These are phyloP conservation scores for Benincasa hispida DNA, from an alignment of 306 rosid genomes.

Conservation along the genomic window DNA sequence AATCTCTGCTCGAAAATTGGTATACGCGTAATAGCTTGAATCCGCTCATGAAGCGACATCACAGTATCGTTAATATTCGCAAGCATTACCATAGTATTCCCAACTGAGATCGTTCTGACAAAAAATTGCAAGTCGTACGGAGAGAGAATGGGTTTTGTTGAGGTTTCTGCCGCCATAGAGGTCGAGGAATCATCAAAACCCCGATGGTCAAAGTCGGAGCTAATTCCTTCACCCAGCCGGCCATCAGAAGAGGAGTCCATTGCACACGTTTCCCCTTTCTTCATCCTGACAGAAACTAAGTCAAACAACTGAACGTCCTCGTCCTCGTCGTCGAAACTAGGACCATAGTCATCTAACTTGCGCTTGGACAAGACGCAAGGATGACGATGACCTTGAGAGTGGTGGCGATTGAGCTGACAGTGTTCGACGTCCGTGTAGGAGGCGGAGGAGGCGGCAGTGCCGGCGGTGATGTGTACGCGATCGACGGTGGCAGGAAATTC, in stretches of 20 bases:
- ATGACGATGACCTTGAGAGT: constrained; percentile 17
- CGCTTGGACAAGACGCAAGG: constrained; percentile 48
- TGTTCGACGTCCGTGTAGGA: constrained; percentile 2
- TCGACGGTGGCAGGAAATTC: constrained; percentile 41
- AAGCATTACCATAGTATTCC: constrained; percentile 41
- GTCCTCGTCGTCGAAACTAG: constrained; percentile 32
- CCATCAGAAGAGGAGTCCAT: constrained; percentile 21
- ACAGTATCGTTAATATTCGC: constrained; percentile 39
- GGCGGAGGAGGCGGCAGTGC: constrained; percentile 3
- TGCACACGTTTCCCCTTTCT: constrained; percentile 42
- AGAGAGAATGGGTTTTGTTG: constrained; percentile 12
- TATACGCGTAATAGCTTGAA: constrained; percentile 26
- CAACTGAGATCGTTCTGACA: constrained; percentile 36
- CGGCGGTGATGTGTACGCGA: constrained; percentile 28
- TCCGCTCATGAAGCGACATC: constrained; percentile 27
- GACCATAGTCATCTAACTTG: constrained; percentile 49
- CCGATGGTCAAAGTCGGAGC: constrained; percentile 15
- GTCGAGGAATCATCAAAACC: constrained; percentile 21
- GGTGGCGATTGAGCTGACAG: constrained; percentile 5
- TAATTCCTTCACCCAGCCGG: not conserved
- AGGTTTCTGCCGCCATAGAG: constrained; percentile 3
- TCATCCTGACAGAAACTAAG: constrained; percentile 54
- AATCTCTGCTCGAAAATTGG: constrained; percentile 46
- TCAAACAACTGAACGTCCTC: constrained; percentile 26
- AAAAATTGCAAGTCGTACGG: constrained; percentile 41